Evolutionary conservation across 2,329 filamentous ascomycete species (phyloP).

Genomic region (Exophiala lecanii-corni): DNA sequence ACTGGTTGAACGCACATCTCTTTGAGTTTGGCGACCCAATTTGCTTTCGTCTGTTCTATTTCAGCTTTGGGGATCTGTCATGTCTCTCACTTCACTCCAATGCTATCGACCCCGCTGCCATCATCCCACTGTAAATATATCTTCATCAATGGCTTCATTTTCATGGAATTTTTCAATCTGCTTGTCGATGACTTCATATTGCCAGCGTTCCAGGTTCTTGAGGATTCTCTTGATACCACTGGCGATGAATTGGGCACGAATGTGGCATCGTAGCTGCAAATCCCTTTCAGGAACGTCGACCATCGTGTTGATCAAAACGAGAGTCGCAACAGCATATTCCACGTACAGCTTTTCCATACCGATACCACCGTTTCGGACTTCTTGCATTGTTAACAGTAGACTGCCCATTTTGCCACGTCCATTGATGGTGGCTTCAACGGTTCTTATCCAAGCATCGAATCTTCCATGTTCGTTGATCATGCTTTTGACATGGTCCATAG

Average conservation of each 20-base stretch:
- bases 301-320: slow-evolving; percentile 95
- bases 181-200: slow-evolving; percentile 97
- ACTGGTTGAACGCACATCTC: no score
- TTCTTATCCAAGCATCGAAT: slow-evolving; percentile 97
- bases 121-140: slow-evolving; percentile 93
- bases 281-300: slow-evolving; percentile 87
- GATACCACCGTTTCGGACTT: slow-evolving; percentile 90
- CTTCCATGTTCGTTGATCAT: slow-evolving; percentile 87
- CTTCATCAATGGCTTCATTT: slow-evolving; percentile 96
- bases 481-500: slow-evolving; percentile 84
- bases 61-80: slow-evolving; percentile 95
- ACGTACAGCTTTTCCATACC: slow-evolving; percentile 98
- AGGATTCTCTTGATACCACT: slow-evolving; percentile 93
- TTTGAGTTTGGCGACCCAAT: no score
- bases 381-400: slow-evolving; percentile 91
- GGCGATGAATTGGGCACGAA: slow-evolving; percentile 90
- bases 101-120: slow-evolving; percentile 80
- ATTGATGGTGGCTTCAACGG: slow-evolving; percentile 94
- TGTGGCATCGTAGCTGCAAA: slow-evolving; percentile 84
- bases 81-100: slow-evolving; percentile 85
- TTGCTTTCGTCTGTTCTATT: no score
- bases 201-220: slow-evolving; percentile 95
- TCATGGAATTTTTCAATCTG: slow-evolving; percentile 90
- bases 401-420: slow-evolving; percentile 98
- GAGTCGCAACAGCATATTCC: slow-evolving; percentile 94